Evolutionary conservation across 306 rosid genomes (phyloP), one percentile per base, ranked within the genome.

Genomic region (Corylus heterophylla): DNA sequence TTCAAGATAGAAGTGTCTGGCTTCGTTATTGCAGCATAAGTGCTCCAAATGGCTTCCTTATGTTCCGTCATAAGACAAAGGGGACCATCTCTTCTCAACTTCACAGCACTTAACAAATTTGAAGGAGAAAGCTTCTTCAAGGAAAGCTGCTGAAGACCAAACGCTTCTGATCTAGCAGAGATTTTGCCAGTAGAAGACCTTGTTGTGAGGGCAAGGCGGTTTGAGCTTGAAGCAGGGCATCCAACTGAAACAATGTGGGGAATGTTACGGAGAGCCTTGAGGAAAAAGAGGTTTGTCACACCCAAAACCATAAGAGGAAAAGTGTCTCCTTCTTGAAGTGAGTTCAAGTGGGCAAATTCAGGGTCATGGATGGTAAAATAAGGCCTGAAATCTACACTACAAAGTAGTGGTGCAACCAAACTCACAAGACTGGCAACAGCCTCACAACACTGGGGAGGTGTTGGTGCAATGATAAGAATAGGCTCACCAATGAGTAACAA

Each of bases 11-110:
- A 87, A 18, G 98, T 94, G 80, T 92, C 98, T 7, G 97, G 96
- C 89, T 94, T 94, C 58, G 89, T 94, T 78, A 87, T 85, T 12
- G 98, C 94, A 20, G 94, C 83, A 69, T 92, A 92, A 72, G 88
- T 85, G 83, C 91, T 94, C 98, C 98, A 94, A 74, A 94, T 87
- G 79, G 98, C 97, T 82, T 92, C 98, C 89, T 85, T 94, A 79
- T 94, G 98, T 85, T 92, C 97, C 7, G 97, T 90, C 98, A 94
- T 94, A 80, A 94, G 93, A 86, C 97, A 92, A 78, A 94, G 97
- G 14, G 98, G 98, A 72, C 98, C 98, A 62, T 89, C 97, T 82
- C 94, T 87, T 87, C 87, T 91, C 89, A 92, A 76, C 83, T 91
- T 94, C 87, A 94, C 91, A 4, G 93, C 97, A 82, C 52, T 94